Conservation (phyloP, 2,329 filamentous ascomycete species). For the Zymoseptoria passerinii region DNA sequence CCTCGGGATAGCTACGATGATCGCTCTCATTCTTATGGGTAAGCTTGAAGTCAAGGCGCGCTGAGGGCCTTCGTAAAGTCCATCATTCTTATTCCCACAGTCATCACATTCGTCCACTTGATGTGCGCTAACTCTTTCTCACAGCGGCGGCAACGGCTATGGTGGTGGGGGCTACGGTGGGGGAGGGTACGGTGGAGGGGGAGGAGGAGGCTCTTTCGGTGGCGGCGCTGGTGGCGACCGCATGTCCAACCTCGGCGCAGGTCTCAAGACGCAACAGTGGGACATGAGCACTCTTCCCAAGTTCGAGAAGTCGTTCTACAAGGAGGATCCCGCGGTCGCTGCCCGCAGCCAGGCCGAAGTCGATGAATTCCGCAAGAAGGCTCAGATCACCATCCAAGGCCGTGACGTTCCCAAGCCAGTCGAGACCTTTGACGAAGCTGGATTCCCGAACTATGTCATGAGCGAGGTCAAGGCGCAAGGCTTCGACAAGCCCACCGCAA, state of each 20-base stretch:
- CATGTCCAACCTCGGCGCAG: slow-evolving; percentile 84
- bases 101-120: slow-evolving; percentile 3
- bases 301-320: slow-evolving; percentile 99
- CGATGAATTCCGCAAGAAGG: slow-evolving; percentile 75
- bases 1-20: slow-evolving; percentile 33
- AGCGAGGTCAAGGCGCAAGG: slow-evolving; percentile 98
- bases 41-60: slow-evolving; percentile 35
- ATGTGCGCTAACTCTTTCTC: slow-evolving; percentile 7
- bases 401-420: slow-evolving; percentile 82
- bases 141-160: slow-evolving; percentile 28
- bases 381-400: slow-evolving; percentile 77
- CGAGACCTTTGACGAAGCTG: slow-evolving; percentile 94
- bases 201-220: slow-evolving; percentile 34
- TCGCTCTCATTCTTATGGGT: slow-evolving; percentile 38
- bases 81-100: slow-evolving; percentile 4
- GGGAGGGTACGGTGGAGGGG: slow-evolving; percentile 26
- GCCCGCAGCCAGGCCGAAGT: slow-evolving; percentile 70
- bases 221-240: slow-evolving; percentile 73
- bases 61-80: slow-evolving; percentile 26
- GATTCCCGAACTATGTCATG: slow-evolving; percentile 94
- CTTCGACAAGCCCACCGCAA: slow-evolving; percentile 85
- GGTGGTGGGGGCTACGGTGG: slow-evolving; percentile 27
- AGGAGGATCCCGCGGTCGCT: slow-evolving; percentile 76
- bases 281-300: slow-evolving; percentile 76
- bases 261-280: slow-evolving; percentile 82